Evolutionary conservation across 2,329 filamentous ascomycete species (phyloP), one percentile per base, ranked within the genome.

Genomic region (Talaromyces sp.): DNA sequence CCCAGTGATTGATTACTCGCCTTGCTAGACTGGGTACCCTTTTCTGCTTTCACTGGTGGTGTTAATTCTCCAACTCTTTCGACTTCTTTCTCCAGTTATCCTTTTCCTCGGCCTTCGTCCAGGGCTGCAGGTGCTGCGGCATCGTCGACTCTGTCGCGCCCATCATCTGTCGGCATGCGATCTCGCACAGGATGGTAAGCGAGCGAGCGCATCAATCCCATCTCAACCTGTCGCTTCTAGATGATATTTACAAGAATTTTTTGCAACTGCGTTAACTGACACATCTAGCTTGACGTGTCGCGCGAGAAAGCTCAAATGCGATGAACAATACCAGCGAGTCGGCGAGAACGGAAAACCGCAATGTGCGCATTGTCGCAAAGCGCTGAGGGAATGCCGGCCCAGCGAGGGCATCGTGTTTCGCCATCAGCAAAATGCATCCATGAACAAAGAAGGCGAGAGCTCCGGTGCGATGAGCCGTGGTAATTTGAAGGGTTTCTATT

Each of bases 391-490:
- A 71, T 88, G 85, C 71, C 75, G 83, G 52, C 83, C 83, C 26
- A 85, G 82, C 67, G 83, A 84, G 63, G 85, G 84, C 56, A 81
- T 88, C 65, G 83, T 87, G 51, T 88, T 88, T 67, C 82, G 85
- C 59, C 86, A 88, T 71, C 85, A 88, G 68, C 85, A 88, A 72
- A 88, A 88, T 80, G 85, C 85, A 31, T 87, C 84, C 21, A 85
- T 88, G 84, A 88, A 87, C 61, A 80, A 81, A 54, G 68, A 71
- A 41, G 74, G 74, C 14, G 75, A 77, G 51, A 35, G 10, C 76
- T 79, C 14, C 65, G 68, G 11, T 11, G 43, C 21, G 10, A 24
- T 46, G n/a, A 68, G 70, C 5, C 69, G 70, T 50, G 79, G 77
- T 38, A 78, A 76, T 55, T 72, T 87, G 62, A 83, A 83, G 62